These are phyloP conservation scores for Plasmodium knowlesi DNA, from an alignment of 169 alveolate genomes.

Conservation along the genomic window DNA sequence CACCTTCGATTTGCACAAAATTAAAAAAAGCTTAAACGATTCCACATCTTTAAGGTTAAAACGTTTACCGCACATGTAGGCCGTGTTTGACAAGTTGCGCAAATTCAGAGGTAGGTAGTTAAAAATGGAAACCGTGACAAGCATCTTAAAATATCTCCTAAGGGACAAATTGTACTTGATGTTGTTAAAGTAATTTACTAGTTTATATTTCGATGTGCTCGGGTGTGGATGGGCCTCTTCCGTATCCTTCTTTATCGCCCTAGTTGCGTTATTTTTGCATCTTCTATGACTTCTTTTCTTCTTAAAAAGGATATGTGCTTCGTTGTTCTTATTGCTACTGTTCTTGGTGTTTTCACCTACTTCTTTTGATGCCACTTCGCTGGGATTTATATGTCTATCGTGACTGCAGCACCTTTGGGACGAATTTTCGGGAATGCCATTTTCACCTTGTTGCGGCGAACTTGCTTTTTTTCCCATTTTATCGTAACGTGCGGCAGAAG, in stretches of 20 bases:
- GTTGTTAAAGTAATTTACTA: slow-evolving; percentile 35
- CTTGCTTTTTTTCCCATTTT: slow-evolving; percentile 13
- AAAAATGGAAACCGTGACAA: slow-evolving; percentile 40
- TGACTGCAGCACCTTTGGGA: not conserved
- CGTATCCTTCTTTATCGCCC: slow-evolving; percentile 4
- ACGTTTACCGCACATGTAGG: slow-evolving; percentile 18
- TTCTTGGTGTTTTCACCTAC: not conserved
- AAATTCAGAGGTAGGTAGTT: slow-evolving; percentile 49
- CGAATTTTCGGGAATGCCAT: not conserved
- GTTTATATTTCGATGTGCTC: slow-evolving; percentile 31
- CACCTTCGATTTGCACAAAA: slow-evolving; percentile 60
- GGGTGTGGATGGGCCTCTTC: slow-evolving; percentile 2
- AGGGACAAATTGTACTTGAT: slow-evolving; percentile 42
- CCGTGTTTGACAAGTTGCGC: slow-evolving; percentile 46
- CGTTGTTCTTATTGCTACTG: not conserved
- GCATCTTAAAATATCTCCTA: slow-evolving; percentile 52
- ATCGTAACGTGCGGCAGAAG: not conserved
- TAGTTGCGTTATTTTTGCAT: slow-evolving; percentile 7
- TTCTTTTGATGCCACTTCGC: not conserved
- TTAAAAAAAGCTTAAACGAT: slow-evolving; percentile 30
- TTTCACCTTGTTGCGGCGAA: not conserved
- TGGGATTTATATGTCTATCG: not conserved
- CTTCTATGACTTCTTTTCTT: not conserved
- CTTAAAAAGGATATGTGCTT: not conserved
- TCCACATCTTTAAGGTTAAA: slow-evolving; percentile 51